phyloP scores from a whole-genome alignment of 805 yeast genomes.

The Candida railenensis region DNA sequence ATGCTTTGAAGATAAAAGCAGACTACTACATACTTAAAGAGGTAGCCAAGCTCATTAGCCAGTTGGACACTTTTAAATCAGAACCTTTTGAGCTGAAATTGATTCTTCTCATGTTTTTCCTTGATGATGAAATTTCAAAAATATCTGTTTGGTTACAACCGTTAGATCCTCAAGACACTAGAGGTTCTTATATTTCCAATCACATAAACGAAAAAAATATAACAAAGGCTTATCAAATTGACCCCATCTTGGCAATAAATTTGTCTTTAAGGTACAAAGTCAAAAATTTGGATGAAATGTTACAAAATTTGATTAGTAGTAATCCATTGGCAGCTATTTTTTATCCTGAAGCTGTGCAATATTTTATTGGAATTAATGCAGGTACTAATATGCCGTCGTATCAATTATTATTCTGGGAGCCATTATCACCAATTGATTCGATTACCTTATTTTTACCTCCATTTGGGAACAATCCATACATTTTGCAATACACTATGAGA shows the following conservation, averaged over 20 bases:
- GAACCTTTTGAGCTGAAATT: constrained; percentile 47
- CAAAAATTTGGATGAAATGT: constrained; percentile 35
- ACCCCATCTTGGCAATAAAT: constrained; percentile 72
- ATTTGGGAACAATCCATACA: constrained; percentile 59
- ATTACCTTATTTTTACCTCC: constrained; percentile 81
- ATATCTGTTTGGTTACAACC: constrained; percentile 79
- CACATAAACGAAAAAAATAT: constrained; percentile 43
- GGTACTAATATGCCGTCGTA: constrained; percentile 37
- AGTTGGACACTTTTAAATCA: constrained; percentile 18
- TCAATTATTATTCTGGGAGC: constrained; percentile 64
- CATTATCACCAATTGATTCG: constrained; percentile 79
- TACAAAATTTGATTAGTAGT: constrained; percentile 45
- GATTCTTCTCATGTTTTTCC: constrained; percentile 55
- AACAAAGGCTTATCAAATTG: constrained; percentile 56
- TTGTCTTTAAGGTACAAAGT: constrained; percentile 60
- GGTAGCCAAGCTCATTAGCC: constrained; percentile 37
- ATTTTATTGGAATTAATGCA: constrained; percentile 42
- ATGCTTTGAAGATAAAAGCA: constrained; percentile 65
- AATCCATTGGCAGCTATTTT: constrained; percentile 60
- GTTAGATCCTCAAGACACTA: constrained; percentile 41
- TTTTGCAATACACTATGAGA: constrained; percentile 86
- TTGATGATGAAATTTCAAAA: constrained; percentile 73
- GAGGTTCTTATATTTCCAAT: constrained; percentile 33
- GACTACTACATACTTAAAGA: constrained; percentile 62
- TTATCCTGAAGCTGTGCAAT: constrained; percentile 60